Conservation (phyloP, 2,329 filamentous ascomycete genomes). For the Oidium heveae region DNA sequence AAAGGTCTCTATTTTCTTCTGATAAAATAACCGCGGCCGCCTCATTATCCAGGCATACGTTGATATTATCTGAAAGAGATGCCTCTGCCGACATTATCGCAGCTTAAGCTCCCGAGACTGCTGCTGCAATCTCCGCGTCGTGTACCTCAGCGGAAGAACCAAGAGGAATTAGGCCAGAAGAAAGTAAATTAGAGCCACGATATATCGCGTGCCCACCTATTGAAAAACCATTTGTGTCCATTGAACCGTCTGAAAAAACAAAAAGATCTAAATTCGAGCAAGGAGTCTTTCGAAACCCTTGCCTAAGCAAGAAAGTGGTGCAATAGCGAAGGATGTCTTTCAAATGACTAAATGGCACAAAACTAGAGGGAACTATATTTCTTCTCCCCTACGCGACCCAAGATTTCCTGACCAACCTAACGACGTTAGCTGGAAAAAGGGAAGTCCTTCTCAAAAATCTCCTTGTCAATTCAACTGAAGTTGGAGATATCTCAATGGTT, state of each 20-base stretch:
- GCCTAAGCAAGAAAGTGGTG: too few relatives aligned
- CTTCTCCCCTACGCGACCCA: neutral
- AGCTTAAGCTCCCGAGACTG: neutral
- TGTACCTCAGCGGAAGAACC: too few relatives aligned
- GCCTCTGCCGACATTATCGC: neutral
- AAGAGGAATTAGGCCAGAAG: neutral
- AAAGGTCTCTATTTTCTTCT: neutral
- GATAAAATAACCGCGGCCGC: neutral
- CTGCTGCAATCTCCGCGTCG: neutral
- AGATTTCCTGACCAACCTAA: neutral
- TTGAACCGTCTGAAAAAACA: neutral
- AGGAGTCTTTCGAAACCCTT: too few relatives aligned
- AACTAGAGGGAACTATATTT: neutral
- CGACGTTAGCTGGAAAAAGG: neutral
- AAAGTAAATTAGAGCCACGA: neutral
- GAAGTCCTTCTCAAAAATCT: neutral
- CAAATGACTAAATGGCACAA: neutral
- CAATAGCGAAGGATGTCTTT: neutral
- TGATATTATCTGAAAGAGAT: neutral
- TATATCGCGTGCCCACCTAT: neutral
- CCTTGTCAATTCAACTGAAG: neutral
- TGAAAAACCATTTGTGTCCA: neutral
- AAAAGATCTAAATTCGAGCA: too few relatives aligned
- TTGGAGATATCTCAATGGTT: too few relatives aligned
- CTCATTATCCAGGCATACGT: too few relatives aligned